Evolutionary conservation across 192 early-diverging fungal genomes (phyloP).

Genomic region (Chytriomyces sp.): DNA sequence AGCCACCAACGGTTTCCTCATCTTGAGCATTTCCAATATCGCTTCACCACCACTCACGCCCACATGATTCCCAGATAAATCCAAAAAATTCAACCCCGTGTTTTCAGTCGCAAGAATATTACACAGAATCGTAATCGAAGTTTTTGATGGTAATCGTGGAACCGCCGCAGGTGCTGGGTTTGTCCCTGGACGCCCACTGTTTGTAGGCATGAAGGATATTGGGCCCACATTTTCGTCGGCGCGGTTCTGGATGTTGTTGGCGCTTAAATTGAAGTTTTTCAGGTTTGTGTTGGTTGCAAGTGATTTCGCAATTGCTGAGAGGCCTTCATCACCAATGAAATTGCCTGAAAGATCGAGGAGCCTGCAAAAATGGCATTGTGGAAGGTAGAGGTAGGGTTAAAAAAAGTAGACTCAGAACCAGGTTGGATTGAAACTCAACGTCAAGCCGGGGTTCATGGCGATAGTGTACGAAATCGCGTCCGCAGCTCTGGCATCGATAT

Average conservation of each 20-base stretch:
- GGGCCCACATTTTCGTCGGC: background rate
- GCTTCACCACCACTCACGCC: conserved; percentile 38
- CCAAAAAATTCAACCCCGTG: conserved; percentile 36
- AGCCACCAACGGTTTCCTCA: conserved; percentile 31
- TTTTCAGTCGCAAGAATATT: conserved; percentile 32
- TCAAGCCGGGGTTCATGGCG: conserved; percentile 24
- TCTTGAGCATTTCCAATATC: conserved; percentile 48
- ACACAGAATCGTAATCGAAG: conserved; percentile 37
- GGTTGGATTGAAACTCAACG: conserved; percentile 17
- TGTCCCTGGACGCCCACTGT: background rate
- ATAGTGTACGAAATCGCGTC: conserved; percentile 39
- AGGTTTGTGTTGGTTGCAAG: conserved; percentile 45
- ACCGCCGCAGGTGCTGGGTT: background rate
- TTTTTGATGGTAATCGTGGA: background rate
- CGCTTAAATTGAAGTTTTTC: conserved; percentile 38
- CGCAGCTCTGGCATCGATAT: conserved; percentile 30
- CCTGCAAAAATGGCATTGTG: conserved; percentile 19
- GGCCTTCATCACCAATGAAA: conserved; percentile 41
- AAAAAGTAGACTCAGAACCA: conserved; percentile 1
- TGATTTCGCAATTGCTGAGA: conserved; percentile 33
- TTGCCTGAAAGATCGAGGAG: conserved; percentile 45
- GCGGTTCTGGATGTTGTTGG: conserved; percentile 48
- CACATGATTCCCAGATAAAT: conserved; percentile 48
- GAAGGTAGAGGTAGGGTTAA: conserved; percentile 6
- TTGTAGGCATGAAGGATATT: background rate